These are phyloP conservation scores for Penicillium egyptiacum DNA, from an alignment of 495 filamentous ascomycete species.

Conservation along the genomic window DNA sequence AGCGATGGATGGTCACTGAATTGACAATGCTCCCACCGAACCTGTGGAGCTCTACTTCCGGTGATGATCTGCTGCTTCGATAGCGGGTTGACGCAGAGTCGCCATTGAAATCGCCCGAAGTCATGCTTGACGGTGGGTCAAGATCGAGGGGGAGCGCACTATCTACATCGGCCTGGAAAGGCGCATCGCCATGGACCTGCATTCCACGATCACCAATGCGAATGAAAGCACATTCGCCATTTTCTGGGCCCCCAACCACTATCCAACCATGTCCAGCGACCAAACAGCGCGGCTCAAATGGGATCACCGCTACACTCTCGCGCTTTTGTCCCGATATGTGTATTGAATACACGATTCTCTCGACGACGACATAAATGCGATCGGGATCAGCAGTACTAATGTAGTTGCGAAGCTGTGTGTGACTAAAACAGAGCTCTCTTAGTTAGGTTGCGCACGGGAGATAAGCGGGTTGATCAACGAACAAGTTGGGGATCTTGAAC, in stretches of 20 bases:
- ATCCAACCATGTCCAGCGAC: constrained; percentile 84
- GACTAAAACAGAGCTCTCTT: constrained; percentile 52
- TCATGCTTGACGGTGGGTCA: constrained; percentile 37
- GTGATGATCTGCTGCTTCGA: constrained; percentile 33
- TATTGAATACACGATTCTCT: constrained; percentile 69
- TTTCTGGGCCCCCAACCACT: constrained; percentile 77
- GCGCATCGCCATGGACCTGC: constrained; percentile 31
- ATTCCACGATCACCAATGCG: constrained; percentile 48
- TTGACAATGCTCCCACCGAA: constrained; percentile 65
- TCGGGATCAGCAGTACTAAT: constrained; percentile 76
- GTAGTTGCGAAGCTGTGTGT: constrained; percentile 89
- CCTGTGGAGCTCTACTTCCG: constrained; percentile 53
- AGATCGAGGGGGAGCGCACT: constrained; percentile 59
- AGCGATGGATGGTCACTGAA: constrained; percentile 66
- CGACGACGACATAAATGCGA: constrained; percentile 78
- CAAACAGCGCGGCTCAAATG: constrained; percentile 82
- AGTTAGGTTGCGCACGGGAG: constrained; percentile 7
- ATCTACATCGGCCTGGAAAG: constrained; percentile 55
- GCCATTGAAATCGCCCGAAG: constrained; percentile 24
- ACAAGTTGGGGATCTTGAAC: constrained; percentile 71
- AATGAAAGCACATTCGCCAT: constrained; percentile 82
- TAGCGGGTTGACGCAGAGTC: constrained; percentile 32
- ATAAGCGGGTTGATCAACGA: constrained; percentile 35
- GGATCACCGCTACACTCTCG: constrained; percentile 72
- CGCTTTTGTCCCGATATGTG: constrained; percentile 69